Base-by-base conservation (phyloP, 176 grass and related monocot genomes). In the Ampelocalamus luodianensis region DNA sequence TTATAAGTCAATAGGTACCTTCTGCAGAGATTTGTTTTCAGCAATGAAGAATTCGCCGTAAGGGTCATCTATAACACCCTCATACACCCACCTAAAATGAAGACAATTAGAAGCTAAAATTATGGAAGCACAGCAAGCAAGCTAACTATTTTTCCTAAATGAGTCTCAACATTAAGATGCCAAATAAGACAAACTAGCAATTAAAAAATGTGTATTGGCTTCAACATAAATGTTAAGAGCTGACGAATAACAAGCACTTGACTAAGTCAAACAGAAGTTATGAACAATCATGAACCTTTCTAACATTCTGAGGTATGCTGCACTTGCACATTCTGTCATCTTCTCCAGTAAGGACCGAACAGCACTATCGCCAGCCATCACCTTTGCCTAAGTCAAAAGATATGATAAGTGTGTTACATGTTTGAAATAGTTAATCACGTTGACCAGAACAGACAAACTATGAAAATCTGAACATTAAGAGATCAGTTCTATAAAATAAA, bases 41-140 rank as follows among this genome's bases (percentile, higher is more conserved):
- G 86, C 91, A 84, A 99, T 96, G 90, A 99, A 99, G 86, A 99
- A 99, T 99, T 99, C 96, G 62, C 93, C 84, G 23, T 99, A 96
- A 85, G 96, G 96, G 42, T 99, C 96, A 81, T 99, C 96, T 75
- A 99, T 96, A 60, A 99, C 81, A 64, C 96, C 96, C 79, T 99
- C 96, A 84, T 99, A 99, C 45, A 99, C 93, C 96, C 93, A 99
- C 85, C 96, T 99, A 78, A 81, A 80, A 86, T 87, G 70, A 67
- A 44, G 68, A 8, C 29, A 45, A 83, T 56, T 84, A 87, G 44
- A 82, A 73, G 44, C 27, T 76, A 29, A 71, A 76, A 50, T 32
- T 79, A 82, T 29, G 12, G 45, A 43, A 58, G 44, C 49, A 86
- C 6, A 72, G 38, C 17, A 53, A 87, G 48, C 53, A 85, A 55